phyloP scores from a whole-genome alignment of 2,329 filamentous ascomycete genomes.

The Fusarium coicis region DNA sequence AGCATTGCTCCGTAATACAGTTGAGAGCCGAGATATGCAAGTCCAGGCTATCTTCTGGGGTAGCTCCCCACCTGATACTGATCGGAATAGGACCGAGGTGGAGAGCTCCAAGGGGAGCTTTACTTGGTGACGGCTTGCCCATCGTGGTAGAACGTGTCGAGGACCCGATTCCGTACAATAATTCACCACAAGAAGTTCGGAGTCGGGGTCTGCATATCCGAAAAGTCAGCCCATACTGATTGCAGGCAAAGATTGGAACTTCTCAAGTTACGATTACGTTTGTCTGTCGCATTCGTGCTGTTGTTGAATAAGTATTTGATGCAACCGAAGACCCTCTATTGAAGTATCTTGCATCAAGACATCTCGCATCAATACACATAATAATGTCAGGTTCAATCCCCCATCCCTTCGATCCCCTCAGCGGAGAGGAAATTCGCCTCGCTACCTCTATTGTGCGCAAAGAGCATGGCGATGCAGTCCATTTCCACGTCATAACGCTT shows the following conservation, averaged over 20 bases:
- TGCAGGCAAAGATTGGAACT: neutral
- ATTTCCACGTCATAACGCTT: slow-evolving; percentile 88
- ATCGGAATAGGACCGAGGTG: neutral
- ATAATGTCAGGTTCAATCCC: neutral
- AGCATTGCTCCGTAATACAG: no score
- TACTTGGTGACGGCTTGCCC: neutral
- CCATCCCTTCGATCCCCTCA: slow-evolving; percentile 46
- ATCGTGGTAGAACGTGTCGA: neutral
- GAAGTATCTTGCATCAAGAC: neutral
- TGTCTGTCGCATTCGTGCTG: rapidly evolving
- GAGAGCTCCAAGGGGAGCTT: neutral
- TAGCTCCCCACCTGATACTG: neutral
- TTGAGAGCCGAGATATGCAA: neutral
- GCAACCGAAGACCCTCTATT: neutral
- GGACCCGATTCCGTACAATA: neutral
- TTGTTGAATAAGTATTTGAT: neutral
- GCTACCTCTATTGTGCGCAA: slow-evolving; percentile 73
- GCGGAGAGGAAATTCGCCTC: slow-evolving; percentile 78
- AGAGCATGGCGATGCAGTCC: slow-evolving; percentile 71
- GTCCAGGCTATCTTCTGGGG: no score
- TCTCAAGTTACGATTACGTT: neutral
- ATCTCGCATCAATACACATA: neutral
- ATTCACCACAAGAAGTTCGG: neutral
- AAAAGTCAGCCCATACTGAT: neutral
- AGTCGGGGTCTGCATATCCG: neutral